These are phyloP conservation scores for Neofusicoccum cordaticola DNA, from an alignment of 2,329 filamentous ascomycete genomes.

Conservation along the genomic window DNA sequence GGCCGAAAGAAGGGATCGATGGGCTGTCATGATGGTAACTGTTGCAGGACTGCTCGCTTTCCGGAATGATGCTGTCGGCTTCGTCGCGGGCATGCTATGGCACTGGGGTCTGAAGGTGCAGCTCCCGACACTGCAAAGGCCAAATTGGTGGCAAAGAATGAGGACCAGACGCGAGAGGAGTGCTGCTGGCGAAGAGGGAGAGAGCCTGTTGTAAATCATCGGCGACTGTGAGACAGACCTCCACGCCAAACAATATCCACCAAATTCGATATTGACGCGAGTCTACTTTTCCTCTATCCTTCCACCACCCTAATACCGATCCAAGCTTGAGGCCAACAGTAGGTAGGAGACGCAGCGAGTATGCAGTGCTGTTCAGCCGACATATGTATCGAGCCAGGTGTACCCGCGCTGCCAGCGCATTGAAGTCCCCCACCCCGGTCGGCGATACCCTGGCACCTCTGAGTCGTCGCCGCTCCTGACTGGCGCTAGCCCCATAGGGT, in stretches of 20 bases:
- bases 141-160: conserved; percentile 1
- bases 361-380: too few species aligned
- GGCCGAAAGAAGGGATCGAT: conserved; percentile 69
- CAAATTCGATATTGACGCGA: too few species aligned
- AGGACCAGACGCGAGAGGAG: background rate
- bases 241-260: too few species aligned
- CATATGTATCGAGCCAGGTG: background rate
- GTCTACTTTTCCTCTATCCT: too few species aligned
- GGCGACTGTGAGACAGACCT: too few species aligned
- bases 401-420: background rate
- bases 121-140: background rate
- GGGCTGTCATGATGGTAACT: conserved; percentile 88
- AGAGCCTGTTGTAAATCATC: background rate
- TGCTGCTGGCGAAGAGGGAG: background rate
- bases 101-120: conserved; percentile 60
- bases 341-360: too few species aligned
- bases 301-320: too few species aligned
- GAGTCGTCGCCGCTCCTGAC: background rate
- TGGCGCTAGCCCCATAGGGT: background rate
- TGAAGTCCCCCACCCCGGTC: background rate
- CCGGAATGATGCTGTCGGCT: conserved; percentile 85
- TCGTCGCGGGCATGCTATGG: conserved; percentile 76
- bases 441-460: background rate
- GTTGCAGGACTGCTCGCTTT: conserved; percentile 79
- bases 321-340: too few species aligned